Evolutionary conservation across 306 rosid genomes (phyloP).

Genomic region (Lablab purpureus): DNA sequence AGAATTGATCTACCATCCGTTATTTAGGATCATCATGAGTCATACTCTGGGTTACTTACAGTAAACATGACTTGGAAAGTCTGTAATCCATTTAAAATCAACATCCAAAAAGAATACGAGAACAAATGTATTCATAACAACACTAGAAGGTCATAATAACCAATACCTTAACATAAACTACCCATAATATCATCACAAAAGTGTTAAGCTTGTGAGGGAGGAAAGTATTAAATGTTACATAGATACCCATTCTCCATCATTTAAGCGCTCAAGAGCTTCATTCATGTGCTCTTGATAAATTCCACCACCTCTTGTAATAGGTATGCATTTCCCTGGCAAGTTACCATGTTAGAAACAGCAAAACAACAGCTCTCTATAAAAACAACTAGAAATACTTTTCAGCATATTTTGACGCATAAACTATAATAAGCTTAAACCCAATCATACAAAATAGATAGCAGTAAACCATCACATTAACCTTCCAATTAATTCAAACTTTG

Average conservation of each 20-base stretch:
- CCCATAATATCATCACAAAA: conserved; percentile 37
- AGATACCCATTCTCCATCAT: conserved; percentile 87
- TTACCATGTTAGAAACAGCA: conserved; percentile 36
- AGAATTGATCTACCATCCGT: not conserved
- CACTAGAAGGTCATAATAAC: conserved; percentile 23
- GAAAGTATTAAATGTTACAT: conserved; percentile 30
- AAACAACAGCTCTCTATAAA: conserved; percentile 7
- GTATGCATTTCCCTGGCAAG: conserved; percentile 89
- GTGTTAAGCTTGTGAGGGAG: conserved; percentile 30
- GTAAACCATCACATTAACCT: conserved; percentile 15
- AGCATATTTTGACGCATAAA: conserved; percentile 15
- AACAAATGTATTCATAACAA: conserved; percentile 20
- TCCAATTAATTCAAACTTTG: conserved; percentile 31
- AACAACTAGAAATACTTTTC: conserved; percentile 16
- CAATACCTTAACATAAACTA: conserved; percentile 18
- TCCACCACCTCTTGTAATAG: conserved; percentile 91
- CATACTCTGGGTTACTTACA: not conserved
- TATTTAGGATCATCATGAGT: not conserved
- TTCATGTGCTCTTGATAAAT: conserved; percentile 89
- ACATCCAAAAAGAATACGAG: not conserved
- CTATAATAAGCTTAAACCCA: conserved; percentile 11
- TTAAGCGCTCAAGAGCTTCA: conserved; percentile 82
- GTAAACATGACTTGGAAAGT: conserved; percentile 12
- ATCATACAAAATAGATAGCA: conserved; percentile 14
- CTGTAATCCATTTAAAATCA: conserved; percentile 32